Percentiles rank a stretch among this genome's conserved stretches.
These are phyloP conservation scores for Botryotinia calthae DNA, from an alignment of 2,329 filamentous ascomycete genomes.

Conservation along the genomic window DNA sequence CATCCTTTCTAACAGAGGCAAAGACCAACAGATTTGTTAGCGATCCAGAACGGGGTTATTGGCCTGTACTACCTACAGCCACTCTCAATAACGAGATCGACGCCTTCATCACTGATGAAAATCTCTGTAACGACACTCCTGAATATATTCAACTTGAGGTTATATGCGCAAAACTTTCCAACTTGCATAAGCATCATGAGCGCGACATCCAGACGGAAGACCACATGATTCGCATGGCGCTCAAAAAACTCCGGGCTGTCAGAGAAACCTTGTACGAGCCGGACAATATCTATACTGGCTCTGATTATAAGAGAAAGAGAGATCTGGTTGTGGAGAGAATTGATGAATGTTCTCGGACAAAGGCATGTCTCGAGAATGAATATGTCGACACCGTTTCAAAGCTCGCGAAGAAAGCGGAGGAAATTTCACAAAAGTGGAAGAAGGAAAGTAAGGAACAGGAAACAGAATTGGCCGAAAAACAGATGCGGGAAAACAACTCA, in stretches of 20 bases:
- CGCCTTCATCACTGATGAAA: neutral
- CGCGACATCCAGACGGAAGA: neutral
- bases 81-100: neutral
- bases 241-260: neutral
- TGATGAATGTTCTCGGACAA: neutral
- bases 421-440: neutral
- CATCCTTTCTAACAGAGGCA: neutral
- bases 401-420: neutral
- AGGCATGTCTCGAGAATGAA: neutral
- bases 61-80: neutral
- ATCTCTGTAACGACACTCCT: neutral
- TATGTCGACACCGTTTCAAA: neutral
- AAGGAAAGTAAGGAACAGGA: accelerated
- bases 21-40: neutral
- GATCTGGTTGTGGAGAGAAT: neutral
- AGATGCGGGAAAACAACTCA: too few relatives aligned
- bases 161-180: neutral
- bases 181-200: neutral
- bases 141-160: neutral
- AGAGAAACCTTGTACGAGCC: neutral
- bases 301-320: neutral
- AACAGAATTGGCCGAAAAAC: neutral
- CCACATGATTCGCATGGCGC: neutral
- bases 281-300: neutral
- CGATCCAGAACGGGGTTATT: neutral